Conservation (phyloP, 805 yeast species). For the Kodamaea restingae region DNA sequence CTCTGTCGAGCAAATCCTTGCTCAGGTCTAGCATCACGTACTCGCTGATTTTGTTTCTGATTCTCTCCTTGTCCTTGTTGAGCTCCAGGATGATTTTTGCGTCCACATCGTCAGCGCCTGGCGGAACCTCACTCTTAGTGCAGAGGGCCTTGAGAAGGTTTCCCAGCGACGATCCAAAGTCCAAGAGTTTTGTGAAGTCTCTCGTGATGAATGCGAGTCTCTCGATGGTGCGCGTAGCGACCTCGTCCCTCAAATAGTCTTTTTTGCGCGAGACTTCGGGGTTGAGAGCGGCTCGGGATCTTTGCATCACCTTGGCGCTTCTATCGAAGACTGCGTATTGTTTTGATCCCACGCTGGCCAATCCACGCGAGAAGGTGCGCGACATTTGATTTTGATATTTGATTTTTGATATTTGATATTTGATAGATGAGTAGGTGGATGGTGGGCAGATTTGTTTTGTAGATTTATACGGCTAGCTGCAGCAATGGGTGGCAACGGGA, state of each 20-base stretch:
- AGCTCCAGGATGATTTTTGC: constrained; percentile 37
- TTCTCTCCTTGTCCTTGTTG: constrained; percentile 50
- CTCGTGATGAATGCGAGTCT: constrained; percentile 70
- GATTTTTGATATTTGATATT: too few relatives aligned
- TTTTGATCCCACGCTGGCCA: constrained; percentile 13
- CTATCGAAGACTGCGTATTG: constrained; percentile 55
- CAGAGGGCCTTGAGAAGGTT: constrained; percentile 46
- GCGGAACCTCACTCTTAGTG: constrained; percentile 20
- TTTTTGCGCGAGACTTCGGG: constrained; percentile 48
- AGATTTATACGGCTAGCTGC: too few relatives aligned
- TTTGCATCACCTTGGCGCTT: constrained; percentile 54
- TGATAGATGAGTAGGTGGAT: too few relatives aligned
- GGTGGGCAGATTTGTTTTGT: too few relatives aligned
- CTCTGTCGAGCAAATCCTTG: constrained; percentile 47
- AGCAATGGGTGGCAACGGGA: too few relatives aligned
- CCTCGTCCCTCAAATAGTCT: constrained; percentile 72
- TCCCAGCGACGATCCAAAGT: constrained; percentile 74
- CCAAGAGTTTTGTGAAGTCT: constrained; percentile 56
- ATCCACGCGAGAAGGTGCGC: neutral
- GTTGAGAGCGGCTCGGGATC: constrained; percentile 46
- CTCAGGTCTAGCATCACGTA: constrained; percentile 69
- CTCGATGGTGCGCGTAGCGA: constrained; percentile 69
- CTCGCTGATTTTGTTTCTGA: constrained; percentile 48
- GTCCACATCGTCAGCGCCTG: constrained; percentile 31
- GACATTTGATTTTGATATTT: too few relatives aligned